phyloP scores from a whole-genome alignment of 129 eudicot genomes.

The Ambrosia trifida region DNA sequence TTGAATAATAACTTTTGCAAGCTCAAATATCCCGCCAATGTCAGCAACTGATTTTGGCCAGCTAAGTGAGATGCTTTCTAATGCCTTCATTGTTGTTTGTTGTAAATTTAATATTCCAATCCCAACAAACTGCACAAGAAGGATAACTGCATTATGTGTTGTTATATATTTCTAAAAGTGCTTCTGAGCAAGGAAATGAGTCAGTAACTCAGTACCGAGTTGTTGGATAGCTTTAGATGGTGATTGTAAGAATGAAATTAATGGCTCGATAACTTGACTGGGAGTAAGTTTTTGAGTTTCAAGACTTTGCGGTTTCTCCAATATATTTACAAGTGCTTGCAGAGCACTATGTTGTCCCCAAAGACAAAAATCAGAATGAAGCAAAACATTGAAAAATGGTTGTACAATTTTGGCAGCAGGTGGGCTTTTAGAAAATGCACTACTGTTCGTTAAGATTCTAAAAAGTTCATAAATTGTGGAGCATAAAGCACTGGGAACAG shows the following conservation, averaged over 20 bases:
- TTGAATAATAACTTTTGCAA: conserved; percentile 70
- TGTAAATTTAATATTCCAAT: conserved; percentile 65
- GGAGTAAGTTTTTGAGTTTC: conserved; percentile 66
- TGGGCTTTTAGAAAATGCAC: conserved; percentile 68
- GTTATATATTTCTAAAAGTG: conserved; percentile 78
- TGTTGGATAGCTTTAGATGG: conserved; percentile 87
- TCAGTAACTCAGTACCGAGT: conserved; percentile 74
- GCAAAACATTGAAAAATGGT: conserved; percentile 66
- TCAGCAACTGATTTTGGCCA: conserved; percentile 85
- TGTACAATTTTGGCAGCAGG: conserved; percentile 66
- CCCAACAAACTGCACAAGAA: conserved; percentile 82
- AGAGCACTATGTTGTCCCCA: conserved; percentile 92
- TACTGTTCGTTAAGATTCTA: conserved; percentile 78
- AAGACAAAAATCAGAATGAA: too few relatives aligned
- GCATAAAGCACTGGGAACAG: conserved; percentile 56
- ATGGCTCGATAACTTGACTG: conserved; percentile 68
- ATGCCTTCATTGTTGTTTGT: conserved; percentile 72
- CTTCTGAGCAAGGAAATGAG: conserved; percentile 72
- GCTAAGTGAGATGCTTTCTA: conserved; percentile 58
- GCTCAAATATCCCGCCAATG: conserved; percentile 84
- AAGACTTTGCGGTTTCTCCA: conserved; percentile 82
- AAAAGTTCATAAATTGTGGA: conserved; percentile 70
- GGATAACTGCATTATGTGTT: conserved; percentile 60
- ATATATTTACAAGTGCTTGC: conserved; percentile 76
- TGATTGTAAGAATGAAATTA: conserved; percentile 63